Conservation (phyloP, 169 alveolate genomes). For the Fabrea salina region DNA sequence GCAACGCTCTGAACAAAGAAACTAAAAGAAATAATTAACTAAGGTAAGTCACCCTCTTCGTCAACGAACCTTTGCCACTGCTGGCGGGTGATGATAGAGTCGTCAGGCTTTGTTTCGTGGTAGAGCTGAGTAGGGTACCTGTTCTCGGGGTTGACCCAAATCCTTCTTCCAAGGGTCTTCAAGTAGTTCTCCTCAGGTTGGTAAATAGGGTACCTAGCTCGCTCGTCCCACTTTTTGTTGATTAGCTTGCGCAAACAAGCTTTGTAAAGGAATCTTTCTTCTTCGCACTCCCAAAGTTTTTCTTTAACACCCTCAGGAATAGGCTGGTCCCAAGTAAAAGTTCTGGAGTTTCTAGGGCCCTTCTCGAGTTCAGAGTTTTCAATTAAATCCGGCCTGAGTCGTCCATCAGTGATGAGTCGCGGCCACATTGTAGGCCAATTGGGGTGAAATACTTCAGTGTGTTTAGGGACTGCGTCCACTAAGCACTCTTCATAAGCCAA, state of each 20-base stretch:
- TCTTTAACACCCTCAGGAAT: slow-evolving; percentile 21
- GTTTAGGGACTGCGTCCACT: slow-evolving; percentile 59
- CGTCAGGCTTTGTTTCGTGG: neutral
- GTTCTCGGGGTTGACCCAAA: neutral
- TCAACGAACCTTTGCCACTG: neutral
- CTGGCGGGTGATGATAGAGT: neutral
- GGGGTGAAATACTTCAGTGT: slow-evolving; percentile 65
- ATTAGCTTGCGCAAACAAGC: slow-evolving; percentile 69
- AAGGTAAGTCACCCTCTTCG: neutral
- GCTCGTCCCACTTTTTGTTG: slow-evolving; percentile 22
- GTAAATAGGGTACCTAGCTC: slow-evolving; percentile 21
- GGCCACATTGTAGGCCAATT: slow-evolving; percentile 82
- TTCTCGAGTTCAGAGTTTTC: neutral
- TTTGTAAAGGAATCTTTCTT: slow-evolving; percentile 73
- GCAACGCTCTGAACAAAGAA: no score
- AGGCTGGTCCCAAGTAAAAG: neutral
- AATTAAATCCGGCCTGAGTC: slow-evolving; percentile 27
- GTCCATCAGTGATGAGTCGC: slow-evolving; percentile 62
- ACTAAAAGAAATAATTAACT: no score
- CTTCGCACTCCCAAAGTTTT: slow-evolving; percentile 77
- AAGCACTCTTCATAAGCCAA: slow-evolving; percentile 77
- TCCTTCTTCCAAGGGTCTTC: slow-evolving; percentile 4
- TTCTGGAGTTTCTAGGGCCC: slow-evolving; percentile 2
- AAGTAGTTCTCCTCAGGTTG: slow-evolving; percentile 25
- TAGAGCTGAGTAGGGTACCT: slow-evolving; percentile 1